Conservation (phyloP, 768 basidiomycete species). For the Porphyrellus cyaneotinctus region DNA sequence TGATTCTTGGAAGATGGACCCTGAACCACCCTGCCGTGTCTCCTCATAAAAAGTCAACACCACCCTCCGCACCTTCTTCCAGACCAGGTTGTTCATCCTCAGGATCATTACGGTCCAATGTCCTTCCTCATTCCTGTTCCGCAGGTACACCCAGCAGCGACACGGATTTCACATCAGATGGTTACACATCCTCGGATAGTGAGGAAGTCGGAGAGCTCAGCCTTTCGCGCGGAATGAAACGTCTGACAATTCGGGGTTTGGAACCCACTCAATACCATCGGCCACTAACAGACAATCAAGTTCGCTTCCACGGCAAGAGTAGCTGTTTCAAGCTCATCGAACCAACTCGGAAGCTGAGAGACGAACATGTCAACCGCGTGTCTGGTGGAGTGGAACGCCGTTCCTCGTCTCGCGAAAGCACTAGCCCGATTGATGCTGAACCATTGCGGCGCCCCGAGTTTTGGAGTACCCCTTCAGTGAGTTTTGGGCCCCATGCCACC, state of each 20-base stretch:
- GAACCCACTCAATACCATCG: slow-evolving; percentile 34
- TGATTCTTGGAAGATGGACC: slow-evolving; percentile 51
- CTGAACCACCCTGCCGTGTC: slow-evolving; percentile 13
- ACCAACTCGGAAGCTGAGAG: slow-evolving; percentile 48
- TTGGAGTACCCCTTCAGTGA: slow-evolving; percentile 56
- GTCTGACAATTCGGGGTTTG: slow-evolving; percentile 35
- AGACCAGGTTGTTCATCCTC: slow-evolving; percentile 14
- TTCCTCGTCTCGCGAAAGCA: slow-evolving; percentile 16
- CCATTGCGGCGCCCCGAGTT: slow-evolving; percentile 42
- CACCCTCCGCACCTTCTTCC: slow-evolving; percentile 17
- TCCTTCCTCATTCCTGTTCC: slow-evolving; percentile 11
- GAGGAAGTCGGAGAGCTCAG: slow-evolving; percentile 39
- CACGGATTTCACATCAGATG: slow-evolving; percentile 27
- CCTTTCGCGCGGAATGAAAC: slow-evolving; percentile 36
- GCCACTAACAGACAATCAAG: slow-evolving; percentile 36
- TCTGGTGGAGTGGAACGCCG: slow-evolving; percentile 16
- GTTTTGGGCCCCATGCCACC: slow-evolving; percentile 17
- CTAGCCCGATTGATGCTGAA: slow-evolving; percentile 20
- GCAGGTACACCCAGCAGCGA: slow-evolving; percentile 25
- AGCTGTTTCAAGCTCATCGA: slow-evolving; percentile 54
- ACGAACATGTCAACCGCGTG: slow-evolving; percentile 44
- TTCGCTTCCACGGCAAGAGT: slow-evolving; percentile 61
- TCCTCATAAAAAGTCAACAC: slow-evolving; percentile 22
- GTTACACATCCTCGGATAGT: slow-evolving; percentile 31
- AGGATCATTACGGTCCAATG: slow-evolving; percentile 5